Conservation (phyloP, 2,329 filamentous ascomycete genomes). For the Pyrenochaeta sp. region DNA sequence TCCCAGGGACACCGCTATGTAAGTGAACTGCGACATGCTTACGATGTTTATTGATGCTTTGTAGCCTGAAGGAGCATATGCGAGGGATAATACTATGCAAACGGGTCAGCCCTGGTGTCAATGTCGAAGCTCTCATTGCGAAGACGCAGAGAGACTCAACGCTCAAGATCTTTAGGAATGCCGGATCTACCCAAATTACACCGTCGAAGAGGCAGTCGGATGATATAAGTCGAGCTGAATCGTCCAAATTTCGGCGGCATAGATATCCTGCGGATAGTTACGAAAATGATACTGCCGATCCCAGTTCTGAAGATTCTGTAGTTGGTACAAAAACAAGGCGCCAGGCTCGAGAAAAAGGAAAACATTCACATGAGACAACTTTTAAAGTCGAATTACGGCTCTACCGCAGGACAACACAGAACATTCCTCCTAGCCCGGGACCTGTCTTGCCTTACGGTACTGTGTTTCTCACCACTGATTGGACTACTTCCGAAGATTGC, state of each 20-base stretch:
- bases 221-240: neutral
- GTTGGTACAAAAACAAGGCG: neutral
- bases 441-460: constrained; percentile 1
- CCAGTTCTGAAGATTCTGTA: neutral
- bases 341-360: neutral
- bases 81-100: constrained; percentile 5
- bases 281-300: neutral
- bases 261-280: neutral
- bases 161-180: neutral
- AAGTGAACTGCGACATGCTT: neutral
- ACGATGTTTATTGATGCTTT: neutral
- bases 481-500: constrained; percentile 8
- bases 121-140: neutral
- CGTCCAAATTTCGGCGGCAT: neutral
- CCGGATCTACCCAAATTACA: neutral
- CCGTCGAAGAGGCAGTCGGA: neutral
- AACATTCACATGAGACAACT: neutral
- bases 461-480: constrained; percentile 4
- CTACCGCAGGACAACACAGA: constrained; percentile 1
- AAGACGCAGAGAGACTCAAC: neutral
- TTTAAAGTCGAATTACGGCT: constrained; percentile 16
- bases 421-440: neutral
- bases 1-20: constrained; percentile 15
- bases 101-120: neutral
- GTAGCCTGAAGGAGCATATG: constrained; percentile 12